Evolutionary conservation across 805 yeast species (phyloP), one percentile per base, ranked within the genome.

Genomic region (Blastobotrys americana): DNA sequence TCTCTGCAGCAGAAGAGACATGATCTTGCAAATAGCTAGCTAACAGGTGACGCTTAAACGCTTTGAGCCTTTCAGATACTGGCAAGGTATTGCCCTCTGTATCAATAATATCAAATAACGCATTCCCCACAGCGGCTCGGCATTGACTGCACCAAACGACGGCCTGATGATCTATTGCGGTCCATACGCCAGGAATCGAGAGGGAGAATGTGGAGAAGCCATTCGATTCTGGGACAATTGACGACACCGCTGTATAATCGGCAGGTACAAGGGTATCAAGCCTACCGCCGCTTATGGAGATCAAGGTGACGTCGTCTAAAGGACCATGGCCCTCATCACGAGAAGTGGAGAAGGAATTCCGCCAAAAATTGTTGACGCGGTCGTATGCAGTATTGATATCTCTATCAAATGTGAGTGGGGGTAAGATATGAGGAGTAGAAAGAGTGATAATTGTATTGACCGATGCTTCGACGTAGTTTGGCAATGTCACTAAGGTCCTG

Each of bases 141-240:
- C 87, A 63, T 58, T 87, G 96, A 48, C 81, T 83, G 64, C 97
- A 89, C 97, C 97, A 89, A 0, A 88, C 95, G 41, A 89, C 79
- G 1, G 96, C 96, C 53, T 86, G 70, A 66, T 89, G 97, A 60
- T 89, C 97, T 27, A 86, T 78, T 2, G 95, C 82, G 2, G 95
- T 83, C 96, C 96, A 89, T 1, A 88, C 95, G 2, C 72, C 74
- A 0, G 95, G 95, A 9, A 89, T 82, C 2, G 95, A 88, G 0
- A 89, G 77, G 0, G 96, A 77, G 53, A 77, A 84, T 0, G 84
- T 83, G 0, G 90, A 79, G 52, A 89, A 83, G 0, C 96, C 96
- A 55, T 89, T 77, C 1, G 74, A 49, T 1, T 72, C 69, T 0
- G 96, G 95, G 0, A 87, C 70, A 1, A 87, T 51, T 4, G 82